Evolutionary conservation across 148 eudicot genomes (phyloP).

Genomic region (Silene latifolia): DNA sequence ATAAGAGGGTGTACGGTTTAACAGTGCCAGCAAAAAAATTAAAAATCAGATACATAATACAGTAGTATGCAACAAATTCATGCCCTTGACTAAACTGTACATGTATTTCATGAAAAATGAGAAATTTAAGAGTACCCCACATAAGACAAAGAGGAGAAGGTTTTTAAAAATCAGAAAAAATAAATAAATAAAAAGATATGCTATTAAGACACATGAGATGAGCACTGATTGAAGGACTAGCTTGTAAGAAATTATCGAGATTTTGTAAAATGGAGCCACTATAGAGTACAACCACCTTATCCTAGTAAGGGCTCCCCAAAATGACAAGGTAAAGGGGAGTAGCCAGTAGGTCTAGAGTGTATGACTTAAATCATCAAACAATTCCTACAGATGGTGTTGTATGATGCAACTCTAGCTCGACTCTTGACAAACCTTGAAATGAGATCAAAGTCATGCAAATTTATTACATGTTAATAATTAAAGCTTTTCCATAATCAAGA

Average conservation of each 20-base stretch:
- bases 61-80: neutral
- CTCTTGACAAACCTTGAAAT: neutral
- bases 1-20: neutral
- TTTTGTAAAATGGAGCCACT: no score
- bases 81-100: neutral
- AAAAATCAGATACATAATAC: neutral
- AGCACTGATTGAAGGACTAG: neutral
- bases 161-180: neutral
- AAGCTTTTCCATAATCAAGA: neutral
- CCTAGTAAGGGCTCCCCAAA: no score
- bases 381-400: neutral
- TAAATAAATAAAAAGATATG: neutral
- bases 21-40: neutral
- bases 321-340: no score
- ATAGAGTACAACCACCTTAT: no score
- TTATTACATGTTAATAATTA: neutral
- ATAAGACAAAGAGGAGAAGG: neutral
- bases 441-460: neutral
- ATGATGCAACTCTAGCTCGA: neutral
- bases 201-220: neutral
- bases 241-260: no score
- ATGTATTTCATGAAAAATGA: neutral
- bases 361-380: neutral
- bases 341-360: no score
- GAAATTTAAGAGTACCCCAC: neutral